Evolutionary conservation across 345 rosid genomes (phyloP).

Genomic region (Viola odorata): DNA sequence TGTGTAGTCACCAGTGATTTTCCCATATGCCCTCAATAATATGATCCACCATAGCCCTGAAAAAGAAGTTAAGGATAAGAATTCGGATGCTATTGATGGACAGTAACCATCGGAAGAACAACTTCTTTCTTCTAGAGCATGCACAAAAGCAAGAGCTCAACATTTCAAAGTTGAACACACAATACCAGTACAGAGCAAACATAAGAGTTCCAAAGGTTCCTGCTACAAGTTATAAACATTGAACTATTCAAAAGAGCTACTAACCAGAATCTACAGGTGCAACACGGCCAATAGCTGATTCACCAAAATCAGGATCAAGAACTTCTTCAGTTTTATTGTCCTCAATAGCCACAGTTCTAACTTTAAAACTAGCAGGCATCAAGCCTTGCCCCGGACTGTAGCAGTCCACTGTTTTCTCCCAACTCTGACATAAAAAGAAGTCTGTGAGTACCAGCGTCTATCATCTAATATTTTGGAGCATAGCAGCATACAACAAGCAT

Average conservation of each 20-base stretch:
- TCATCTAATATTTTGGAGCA: too few species aligned
- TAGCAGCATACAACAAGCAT: too few species aligned
- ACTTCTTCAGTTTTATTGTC: constrained; percentile 24
- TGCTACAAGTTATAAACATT: not conserved
- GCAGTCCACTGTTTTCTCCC: constrained; percentile 36
- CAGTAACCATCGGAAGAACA: constrained; percentile 1
- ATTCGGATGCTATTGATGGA: not conserved
- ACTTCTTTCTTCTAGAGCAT: too few species aligned
- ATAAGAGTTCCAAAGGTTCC: not conserved
- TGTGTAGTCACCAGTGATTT: constrained; percentile 28
- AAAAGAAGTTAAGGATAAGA: constrained; percentile 1
- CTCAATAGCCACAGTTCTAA: constrained; percentile 28
- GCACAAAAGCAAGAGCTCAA: not conserved
- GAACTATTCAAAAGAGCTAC: not conserved
- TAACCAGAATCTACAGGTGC: constrained; percentile 33
- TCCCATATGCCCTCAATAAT: constrained; percentile 30
- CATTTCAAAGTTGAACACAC: not conserved
- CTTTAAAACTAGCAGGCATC: constrained; percentile 36
- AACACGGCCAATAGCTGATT: constrained; percentile 33
- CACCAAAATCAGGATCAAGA: constrained; percentile 32
- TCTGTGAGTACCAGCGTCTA: too few species aligned
- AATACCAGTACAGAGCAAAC: not conserved
- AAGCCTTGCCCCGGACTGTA: constrained; percentile 31
- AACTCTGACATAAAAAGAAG: constrained; percentile 20
- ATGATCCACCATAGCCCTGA: constrained; percentile 33